Conservation (phyloP, 345 rosid genomes). For the Eucalyptus tenuipes region DNA sequence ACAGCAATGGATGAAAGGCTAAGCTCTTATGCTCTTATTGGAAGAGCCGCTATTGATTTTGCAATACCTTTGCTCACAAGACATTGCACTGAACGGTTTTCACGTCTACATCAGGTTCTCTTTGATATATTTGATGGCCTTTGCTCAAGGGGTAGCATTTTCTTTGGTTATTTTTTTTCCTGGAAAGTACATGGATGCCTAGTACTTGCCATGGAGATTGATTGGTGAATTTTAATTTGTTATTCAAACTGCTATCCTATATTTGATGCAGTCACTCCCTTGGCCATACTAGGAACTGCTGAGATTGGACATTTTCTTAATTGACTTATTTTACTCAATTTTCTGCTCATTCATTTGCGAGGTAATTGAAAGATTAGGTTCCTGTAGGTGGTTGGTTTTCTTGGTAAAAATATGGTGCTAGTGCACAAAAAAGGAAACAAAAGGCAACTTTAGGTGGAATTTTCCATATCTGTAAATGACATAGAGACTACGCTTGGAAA, state of each 20-base stretch:
- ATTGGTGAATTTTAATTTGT: not conserved
- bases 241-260: not conserved
- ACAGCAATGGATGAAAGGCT: constrained; percentile 98
- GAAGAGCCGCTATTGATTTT: constrained; percentile 74
- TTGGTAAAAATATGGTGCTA: not conserved
- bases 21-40: constrained; percentile 92
- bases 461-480: not conserved
- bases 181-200: not conserved
- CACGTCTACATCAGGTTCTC: constrained; percentile 76
- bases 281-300: not conserved
- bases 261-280: not conserved
- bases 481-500: not conserved
- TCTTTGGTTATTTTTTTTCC: not conserved
- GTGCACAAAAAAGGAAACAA: not conserved
- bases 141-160: not conserved
- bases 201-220: not conserved
- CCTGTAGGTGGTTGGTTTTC: not conserved
- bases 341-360: not conserved
- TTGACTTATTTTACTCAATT: not conserved
- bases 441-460: not conserved
- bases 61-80: constrained; percentile 73
- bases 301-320: not conserved
- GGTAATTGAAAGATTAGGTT: not conserved
- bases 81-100: constrained; percentile 56
- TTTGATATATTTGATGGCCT: not conserved